These are phyloP conservation scores for Penicillium desertorum DNA, from an alignment of 495 filamentous ascomycete species.

Conservation along the genomic window DNA sequence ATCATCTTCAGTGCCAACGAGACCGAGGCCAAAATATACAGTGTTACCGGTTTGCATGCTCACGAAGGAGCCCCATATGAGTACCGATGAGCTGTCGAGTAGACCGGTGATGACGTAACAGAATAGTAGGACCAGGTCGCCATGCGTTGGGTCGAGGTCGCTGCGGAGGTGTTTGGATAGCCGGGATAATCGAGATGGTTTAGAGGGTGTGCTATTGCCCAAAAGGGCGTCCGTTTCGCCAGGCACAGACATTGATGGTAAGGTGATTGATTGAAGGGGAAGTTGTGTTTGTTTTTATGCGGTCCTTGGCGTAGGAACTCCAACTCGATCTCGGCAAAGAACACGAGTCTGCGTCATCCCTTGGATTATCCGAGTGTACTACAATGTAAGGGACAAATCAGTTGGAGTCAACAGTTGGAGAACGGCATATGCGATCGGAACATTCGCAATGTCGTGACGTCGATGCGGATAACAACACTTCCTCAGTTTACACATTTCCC, in stretches of 20 bases:
- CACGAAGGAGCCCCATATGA: slow-evolving; percentile 73
- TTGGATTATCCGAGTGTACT: background rate
- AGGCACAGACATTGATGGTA: slow-evolving; percentile 13
- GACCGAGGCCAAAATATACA: slow-evolving; percentile 68
- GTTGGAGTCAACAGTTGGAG: background rate
- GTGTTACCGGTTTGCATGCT: slow-evolving; percentile 84
- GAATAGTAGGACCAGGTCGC: slow-evolving; percentile 60
- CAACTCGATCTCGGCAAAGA: background rate
- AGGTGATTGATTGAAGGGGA: background rate
- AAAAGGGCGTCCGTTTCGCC: slow-evolving; percentile 16
- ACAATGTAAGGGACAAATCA: no score
- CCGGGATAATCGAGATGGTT: background rate
- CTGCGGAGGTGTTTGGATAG: slow-evolving; percentile 42
- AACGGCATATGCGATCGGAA: background rate
- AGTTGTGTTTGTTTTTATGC: background rate
- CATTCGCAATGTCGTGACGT: slow-evolving; percentile 4
- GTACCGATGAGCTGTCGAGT: slow-evolving; percentile 68
- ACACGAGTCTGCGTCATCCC: background rate
- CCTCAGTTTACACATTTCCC: background rate
- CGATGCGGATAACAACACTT: slow-evolving; percentile 5
- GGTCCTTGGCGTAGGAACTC: background rate
- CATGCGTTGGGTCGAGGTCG: slow-evolving; percentile 54
- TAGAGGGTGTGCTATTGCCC: background rate
- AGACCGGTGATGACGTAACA: slow-evolving; percentile 74
- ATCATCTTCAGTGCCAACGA: slow-evolving; percentile 46